Conservation (phyloP, 2,329 filamentous ascomycete genomes). For the Colletotrichum lini region DNA sequence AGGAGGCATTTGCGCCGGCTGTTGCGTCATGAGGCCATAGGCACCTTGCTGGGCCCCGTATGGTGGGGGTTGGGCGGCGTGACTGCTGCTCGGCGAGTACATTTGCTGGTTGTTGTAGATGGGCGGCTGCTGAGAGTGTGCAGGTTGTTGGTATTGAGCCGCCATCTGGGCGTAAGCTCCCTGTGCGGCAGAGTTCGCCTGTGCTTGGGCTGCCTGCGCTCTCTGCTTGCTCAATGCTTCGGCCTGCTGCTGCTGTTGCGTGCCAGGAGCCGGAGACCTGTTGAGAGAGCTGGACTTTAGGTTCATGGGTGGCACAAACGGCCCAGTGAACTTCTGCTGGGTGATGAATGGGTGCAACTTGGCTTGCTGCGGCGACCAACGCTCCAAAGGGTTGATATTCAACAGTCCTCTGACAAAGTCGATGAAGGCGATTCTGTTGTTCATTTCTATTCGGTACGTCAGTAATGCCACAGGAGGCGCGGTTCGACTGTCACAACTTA, state of each 20-base stretch:
- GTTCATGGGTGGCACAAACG: conserved; percentile 98
- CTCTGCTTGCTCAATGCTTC: conserved; percentile 95
- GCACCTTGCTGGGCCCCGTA: conserved; percentile 81
- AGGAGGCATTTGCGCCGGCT: conserved; percentile 75
- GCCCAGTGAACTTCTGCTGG: conserved; percentile 95
- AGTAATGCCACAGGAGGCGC: conserved; percentile 36
- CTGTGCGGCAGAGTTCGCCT: conserved; percentile 75
- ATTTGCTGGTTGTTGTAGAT: conserved; percentile 88
- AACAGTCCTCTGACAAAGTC: conserved; percentile 96
- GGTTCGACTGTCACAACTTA: conserved; percentile 55
- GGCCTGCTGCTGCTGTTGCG: conserved; percentile 95
- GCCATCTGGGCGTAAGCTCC: conserved; percentile 72
- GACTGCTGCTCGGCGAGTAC: conserved; percentile 75
- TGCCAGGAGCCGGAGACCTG: conserved; percentile 90
- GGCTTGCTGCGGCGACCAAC: conserved; percentile 98
- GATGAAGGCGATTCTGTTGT: conserved; percentile 96
- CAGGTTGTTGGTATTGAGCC: conserved; percentile 62
- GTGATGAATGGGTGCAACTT: conserved; percentile 99
- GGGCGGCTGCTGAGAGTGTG: conserved; percentile 68
- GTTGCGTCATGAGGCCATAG: conserved; percentile 79
- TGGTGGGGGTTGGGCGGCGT: conserved; percentile 78
- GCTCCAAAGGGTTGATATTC: conserved; percentile 94
- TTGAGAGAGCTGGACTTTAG: conserved; percentile 88
- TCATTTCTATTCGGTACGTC: conserved; percentile 81
- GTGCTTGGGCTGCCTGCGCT: conserved; percentile 78